Conservation (phyloP, 805 yeast genomes). For the Saccharomycopsis sp. region DNA sequence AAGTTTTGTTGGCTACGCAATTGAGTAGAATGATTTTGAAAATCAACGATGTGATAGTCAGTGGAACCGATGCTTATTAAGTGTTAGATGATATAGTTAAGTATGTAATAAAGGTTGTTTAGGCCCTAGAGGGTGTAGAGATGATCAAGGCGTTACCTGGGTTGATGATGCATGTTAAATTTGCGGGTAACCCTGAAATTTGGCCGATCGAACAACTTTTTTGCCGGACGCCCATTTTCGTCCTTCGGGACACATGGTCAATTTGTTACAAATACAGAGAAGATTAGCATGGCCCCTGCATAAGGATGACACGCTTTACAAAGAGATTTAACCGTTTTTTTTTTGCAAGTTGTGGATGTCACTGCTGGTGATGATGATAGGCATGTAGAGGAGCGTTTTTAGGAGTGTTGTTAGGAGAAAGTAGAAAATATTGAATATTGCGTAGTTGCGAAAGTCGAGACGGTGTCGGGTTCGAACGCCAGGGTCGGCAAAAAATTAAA, state of each 20-base stretch:
- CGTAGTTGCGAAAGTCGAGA: no score
- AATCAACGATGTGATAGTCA: conserved; percentile 92
- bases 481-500: no score
- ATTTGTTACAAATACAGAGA: conserved; percentile 99
- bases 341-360: conserved; percentile 36
- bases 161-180: not conserved
- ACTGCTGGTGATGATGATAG: no score
- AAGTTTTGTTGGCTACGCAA: conserved; percentile 91
- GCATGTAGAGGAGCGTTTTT: no score
- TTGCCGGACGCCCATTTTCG: conserved; percentile 4
- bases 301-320: conserved; percentile 99
- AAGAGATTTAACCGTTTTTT: conserved; percentile 96
- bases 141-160: no score
- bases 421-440: no score
- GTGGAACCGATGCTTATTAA: conserved; percentile 71
- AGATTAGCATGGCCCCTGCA: conserved; percentile 99
- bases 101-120: not conserved
- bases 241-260: conserved; percentile 83
- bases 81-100: not conserved
- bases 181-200: not conserved
- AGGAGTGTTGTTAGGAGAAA: no score
- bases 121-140: conserved; percentile 6
- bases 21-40: conserved; percentile 95
- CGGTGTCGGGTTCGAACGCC: no score
- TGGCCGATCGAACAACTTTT: not conserved